Evolutionary conservation across 768 basidiomycete species (phyloP).

Genomic region (Agaricus blazei): DNA sequence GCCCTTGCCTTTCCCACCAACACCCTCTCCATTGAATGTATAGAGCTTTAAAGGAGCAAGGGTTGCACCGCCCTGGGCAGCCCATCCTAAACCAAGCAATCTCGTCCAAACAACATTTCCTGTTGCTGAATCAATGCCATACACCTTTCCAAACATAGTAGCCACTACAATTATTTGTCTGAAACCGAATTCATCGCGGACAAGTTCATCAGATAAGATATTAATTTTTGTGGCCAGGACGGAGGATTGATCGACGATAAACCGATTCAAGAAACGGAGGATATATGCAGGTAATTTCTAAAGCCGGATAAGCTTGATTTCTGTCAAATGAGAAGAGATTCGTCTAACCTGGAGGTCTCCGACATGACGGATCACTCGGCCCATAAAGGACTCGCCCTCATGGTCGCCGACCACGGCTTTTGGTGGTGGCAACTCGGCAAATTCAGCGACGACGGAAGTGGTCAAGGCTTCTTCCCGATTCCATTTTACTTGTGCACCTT

Average conservation of each 20-base stretch:
- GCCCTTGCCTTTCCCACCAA: slow-evolving; percentile 35
- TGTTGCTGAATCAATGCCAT: slow-evolving; percentile 74
- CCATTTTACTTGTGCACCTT: slow-evolving; percentile 56
- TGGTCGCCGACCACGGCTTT: slow-evolving; percentile 27
- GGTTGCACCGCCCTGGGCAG: slow-evolving; percentile 46
- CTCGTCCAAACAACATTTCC: slow-evolving; percentile 80
- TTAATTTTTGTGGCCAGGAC: slow-evolving; percentile 23
- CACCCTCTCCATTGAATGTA: slow-evolving; percentile 39
- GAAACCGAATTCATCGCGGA: slow-evolving; percentile 82
- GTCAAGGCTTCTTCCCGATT: slow-evolving; percentile 78
- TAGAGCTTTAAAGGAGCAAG: slow-evolving; percentile 61
- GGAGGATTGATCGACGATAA: slow-evolving; percentile 54
- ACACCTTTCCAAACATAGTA: slow-evolving; percentile 69
- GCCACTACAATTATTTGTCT: slow-evolving; percentile 75
- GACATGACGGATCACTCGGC: slow-evolving; percentile 52
- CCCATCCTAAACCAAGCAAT: slow-evolving; percentile 70
- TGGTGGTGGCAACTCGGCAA: slow-evolving; percentile 73
- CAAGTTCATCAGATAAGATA: slow-evolving; percentile 33
- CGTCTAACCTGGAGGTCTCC: slow-evolving; percentile 49
- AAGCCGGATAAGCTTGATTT: not conserved
- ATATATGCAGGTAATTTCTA: slow-evolving; percentile 72
- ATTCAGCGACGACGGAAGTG: slow-evolving; percentile 54
- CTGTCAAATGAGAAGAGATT: not conserved
- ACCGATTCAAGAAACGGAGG: slow-evolving; percentile 61
- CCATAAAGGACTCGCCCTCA: slow-evolving; percentile 43